Base-by-base conservation (phyloP, 1,139 yeast species). In the Sugiyamaella xylanicola region DNA sequence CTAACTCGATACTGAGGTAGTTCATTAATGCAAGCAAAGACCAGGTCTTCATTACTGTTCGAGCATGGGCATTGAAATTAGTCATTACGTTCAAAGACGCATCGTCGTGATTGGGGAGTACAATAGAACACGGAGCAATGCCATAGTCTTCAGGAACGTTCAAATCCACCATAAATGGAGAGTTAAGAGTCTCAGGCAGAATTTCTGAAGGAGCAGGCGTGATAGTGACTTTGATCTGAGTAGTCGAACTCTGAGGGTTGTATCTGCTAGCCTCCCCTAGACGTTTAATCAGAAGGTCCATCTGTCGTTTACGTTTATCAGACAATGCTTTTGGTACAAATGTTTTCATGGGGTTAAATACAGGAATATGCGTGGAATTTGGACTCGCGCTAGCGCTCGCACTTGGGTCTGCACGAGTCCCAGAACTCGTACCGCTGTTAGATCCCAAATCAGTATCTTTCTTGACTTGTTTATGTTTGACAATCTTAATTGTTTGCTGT, bases 401-500 rank as follows among this genome's bases (percentile, higher is more conserved):
- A 27, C 48, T 41, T 8, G 54, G 5, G n/a, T 46, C 9, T 3
- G 52, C 16, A 16, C 37, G n/a, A 29, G 17, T 9, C 9, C 29
- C 29, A 25, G 29, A 5, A 25, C 29, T 25, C 5, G 8, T 25
- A 25, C 29, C 29, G 29, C 9, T 9, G 9, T 25, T 25, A 25
- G 29, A 22, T 3, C 25, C 17, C 27, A 11, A 16, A 15, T 43
- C 27, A 1, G 35, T 20, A 9, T 48, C 22, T 20, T 48, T 46
- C 17, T 21, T 42, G 13, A 39, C 13, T 27, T 47, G 42, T 32
- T 48, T 49, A 15, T 54, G 56, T 47, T 65, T 67, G 36, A 81
- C 82, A 56, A 83, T 73, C 62, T 80, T 83, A 59, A 84, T 69
- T 0, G 82, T 79, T 9, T 81, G 82, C 51, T 79, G 77, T 65